Conservation (phyloP, 306 rosid species). For the Prosopis cineraria region DNA sequence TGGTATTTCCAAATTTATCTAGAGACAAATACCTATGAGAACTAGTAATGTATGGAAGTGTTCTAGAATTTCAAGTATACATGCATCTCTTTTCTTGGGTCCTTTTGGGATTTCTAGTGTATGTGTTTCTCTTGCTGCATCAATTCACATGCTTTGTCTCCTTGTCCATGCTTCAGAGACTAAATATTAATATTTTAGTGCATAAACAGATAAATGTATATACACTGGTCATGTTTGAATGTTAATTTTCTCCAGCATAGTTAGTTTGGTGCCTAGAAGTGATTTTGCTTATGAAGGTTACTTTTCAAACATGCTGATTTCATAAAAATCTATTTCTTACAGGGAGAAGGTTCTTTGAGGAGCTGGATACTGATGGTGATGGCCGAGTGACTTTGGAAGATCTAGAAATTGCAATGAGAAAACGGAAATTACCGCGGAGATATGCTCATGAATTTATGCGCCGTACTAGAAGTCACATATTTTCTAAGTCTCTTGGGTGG, state of each 20-base stretch:
- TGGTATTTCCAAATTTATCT: background rate
- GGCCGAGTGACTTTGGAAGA: slow-evolving; percentile 96
- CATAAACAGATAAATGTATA: background rate
- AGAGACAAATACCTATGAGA: background rate
- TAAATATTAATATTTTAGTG: background rate
- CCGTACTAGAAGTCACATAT: slow-evolving; percentile 91
- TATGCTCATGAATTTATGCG: slow-evolving; percentile 95
- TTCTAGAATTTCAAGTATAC: background rate
- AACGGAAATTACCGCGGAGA: slow-evolving; percentile 93
- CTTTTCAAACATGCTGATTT: slow-evolving; percentile 3
- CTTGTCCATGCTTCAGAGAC: slow-evolving; percentile 2
- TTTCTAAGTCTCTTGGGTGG: slow-evolving; percentile 95
- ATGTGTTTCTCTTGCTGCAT: background rate
- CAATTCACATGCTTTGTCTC: background rate
- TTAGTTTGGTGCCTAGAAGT: background rate
- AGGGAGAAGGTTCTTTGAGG: slow-evolving; percentile 99
- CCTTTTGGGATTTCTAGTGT: background rate
- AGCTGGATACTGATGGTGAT: slow-evolving; percentile 94
- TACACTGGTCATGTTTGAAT: background rate
- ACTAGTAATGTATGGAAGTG: background rate
- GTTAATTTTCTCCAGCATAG: background rate
- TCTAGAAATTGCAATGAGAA: slow-evolving; percentile 88
- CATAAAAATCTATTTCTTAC: slow-evolving; percentile 19
- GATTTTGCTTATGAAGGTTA: background rate
- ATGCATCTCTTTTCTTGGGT: background rate